These are phyloP conservation scores for Pugionium dolabratum DNA, from an alignment of 345 rosid genomes.

Conservation along the genomic window DNA sequence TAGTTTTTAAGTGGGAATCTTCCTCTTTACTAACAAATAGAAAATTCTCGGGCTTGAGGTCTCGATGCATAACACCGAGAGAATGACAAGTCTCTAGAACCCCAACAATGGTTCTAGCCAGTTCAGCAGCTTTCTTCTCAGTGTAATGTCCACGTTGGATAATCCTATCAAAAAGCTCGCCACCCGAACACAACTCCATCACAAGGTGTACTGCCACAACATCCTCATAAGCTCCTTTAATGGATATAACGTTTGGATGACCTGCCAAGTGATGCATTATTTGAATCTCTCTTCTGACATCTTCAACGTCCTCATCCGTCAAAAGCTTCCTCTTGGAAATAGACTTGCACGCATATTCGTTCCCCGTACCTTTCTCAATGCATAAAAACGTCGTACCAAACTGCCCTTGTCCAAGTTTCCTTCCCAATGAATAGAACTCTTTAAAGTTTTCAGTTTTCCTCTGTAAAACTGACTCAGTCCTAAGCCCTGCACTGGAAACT, in stretches of 20 bases:
- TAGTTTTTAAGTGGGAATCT: conserved; percentile 76
- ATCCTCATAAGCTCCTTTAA: conserved; percentile 86
- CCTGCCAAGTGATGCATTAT: conserved; percentile 94
- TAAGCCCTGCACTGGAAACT: conserved; percentile 73
- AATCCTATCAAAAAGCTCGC: conserved; percentile 89
- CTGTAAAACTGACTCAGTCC: conserved; percentile 67
- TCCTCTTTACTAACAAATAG: conserved; percentile 66
- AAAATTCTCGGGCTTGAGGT: conserved; percentile 90
- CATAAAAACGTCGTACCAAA: conserved; percentile 84
- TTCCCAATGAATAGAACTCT: conserved; percentile 69
- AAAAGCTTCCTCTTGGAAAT: conserved; percentile 86
- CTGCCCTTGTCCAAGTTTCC: conserved; percentile 91
- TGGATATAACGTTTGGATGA: conserved; percentile 74
- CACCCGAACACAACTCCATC: conserved; percentile 87
- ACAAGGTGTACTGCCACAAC: conserved; percentile 81
- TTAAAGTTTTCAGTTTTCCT: conserved; percentile 71
- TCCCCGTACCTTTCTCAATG: conserved; percentile 61
- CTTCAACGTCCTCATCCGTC: conserved; percentile 80
- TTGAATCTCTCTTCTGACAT: conserved; percentile 86
- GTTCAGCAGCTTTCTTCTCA: conserved; percentile 85
- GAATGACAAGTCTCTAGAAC: conserved; percentile 91
- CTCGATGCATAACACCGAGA: conserved; percentile 89
- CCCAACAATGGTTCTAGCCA: conserved; percentile 76
- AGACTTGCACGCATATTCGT: conserved; percentile 81
- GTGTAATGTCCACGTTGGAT: conserved; percentile 83